Percentiles rank a stretch among this genome's conserved stretches.
Conservation (phyloP, 2,329 filamentous ascomycete species). For the Neofusicoccum kwambonambiense region DNA sequence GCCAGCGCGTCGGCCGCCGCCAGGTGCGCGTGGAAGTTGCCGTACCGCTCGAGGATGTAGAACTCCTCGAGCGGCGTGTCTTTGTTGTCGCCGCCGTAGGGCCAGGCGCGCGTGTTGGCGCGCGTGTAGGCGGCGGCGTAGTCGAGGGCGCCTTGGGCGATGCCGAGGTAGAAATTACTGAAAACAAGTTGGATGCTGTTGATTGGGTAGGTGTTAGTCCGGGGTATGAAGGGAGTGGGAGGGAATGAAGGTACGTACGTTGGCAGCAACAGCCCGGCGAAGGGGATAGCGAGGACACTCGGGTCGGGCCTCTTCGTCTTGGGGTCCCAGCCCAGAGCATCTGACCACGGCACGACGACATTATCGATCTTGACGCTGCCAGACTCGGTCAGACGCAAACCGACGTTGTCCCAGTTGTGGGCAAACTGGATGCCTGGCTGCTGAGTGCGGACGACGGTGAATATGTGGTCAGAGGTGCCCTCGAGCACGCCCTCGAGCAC, state of each 20-base stretch:
- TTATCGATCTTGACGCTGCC: conserved; percentile 61
- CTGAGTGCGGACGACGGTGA: conserved; percentile 58
- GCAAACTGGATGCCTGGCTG: conserved; percentile 59
- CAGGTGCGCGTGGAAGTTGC: conserved; percentile 62
- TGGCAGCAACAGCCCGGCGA: conserved; percentile 58
- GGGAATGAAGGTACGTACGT: conserved; percentile 31
- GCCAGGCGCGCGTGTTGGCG: conserved; percentile 61
- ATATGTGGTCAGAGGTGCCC: conserved; percentile 60
- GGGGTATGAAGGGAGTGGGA: too few relatives aligned
- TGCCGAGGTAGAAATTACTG: conserved; percentile 64
- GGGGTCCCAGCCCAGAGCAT: conserved; percentile 62
- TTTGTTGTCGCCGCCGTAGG: conserved; percentile 63
- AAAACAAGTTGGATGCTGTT: conserved; percentile 63
- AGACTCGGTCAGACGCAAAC: conserved; percentile 63
- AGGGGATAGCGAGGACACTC: conserved; percentile 53
- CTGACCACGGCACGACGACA: conserved; percentile 57
- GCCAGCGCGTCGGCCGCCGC: conserved; percentile 59
- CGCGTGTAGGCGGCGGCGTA: conserved; percentile 58
- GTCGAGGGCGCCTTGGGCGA: conserved; percentile 58
- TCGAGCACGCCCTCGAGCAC: conserved; percentile 64
- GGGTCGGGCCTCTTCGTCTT: conserved; percentile 52
- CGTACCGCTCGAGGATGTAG: conserved; percentile 64
- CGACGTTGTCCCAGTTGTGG: conserved; percentile 65
- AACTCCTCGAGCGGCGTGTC: conserved; percentile 60
- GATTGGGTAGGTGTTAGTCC: neutral